These are phyloP conservation scores for Platanthera zijinensis DNA, from an alignment of 106 monocot genomes.

Conservation along the genomic window DNA sequence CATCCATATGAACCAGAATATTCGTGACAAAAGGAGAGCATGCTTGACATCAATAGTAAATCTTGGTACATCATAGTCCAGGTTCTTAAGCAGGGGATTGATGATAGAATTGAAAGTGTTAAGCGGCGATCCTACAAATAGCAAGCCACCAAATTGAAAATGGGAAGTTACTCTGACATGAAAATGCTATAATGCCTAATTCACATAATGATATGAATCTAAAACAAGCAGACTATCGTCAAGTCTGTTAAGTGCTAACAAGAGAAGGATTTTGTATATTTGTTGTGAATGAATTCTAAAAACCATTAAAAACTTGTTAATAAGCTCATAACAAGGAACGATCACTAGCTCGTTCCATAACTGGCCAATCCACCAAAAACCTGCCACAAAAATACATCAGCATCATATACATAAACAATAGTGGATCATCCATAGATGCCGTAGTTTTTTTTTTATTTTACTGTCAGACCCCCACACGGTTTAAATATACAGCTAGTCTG, in stretches of 20 bases:
- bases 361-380: not conserved
- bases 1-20: conserved; percentile 50
- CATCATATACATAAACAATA: not conserved
- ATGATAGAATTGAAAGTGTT: conserved; percentile 69
- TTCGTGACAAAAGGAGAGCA: conserved; percentile 41
- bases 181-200: not conserved
- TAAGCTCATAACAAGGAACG: not conserved
- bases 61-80: conserved; percentile 63
- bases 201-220: conserved; percentile 3
- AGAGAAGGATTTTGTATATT: not conserved
- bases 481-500: too few relatives aligned
- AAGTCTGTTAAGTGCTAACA: not conserved
- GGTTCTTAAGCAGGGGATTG: conserved; percentile 49
- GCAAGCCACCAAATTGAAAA: not conserved
- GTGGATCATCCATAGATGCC: too few relatives aligned
- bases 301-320: not conserved
- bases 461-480: too few relatives aligned
- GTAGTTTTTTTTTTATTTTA: too few relatives aligned
- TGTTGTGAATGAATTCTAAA: not conserved
- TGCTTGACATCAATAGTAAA: conserved; percentile 39
- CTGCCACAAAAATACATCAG: not conserved
- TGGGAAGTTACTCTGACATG: not conserved
- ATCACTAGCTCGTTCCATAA: not conserved
- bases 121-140: conserved; percentile 68
- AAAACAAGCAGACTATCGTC: not conserved